Conservation (phyloP, 805 yeast species). For the Groenewaldozyma salmanticensis region DNA sequence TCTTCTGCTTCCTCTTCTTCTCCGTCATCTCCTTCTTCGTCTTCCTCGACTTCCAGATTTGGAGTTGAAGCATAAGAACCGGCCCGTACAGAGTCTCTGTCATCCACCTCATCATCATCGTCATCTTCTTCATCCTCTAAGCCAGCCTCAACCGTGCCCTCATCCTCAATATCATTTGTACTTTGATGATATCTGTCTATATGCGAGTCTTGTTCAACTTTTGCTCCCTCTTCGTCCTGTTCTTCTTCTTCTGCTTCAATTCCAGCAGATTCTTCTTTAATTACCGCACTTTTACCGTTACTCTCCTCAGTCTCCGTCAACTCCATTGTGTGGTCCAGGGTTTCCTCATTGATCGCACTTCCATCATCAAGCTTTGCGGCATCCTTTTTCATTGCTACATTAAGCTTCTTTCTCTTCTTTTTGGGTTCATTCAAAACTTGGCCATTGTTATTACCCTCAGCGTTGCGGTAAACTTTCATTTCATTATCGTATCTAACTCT, state of each 20-base stretch:
- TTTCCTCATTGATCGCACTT: background rate
- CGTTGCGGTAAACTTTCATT: slow-evolving; percentile 42
- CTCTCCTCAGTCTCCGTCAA: background rate
- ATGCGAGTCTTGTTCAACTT: slow-evolving; percentile 3
- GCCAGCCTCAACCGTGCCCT: slow-evolving; percentile 13
- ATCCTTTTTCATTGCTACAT: background rate
- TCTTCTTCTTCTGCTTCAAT: slow-evolving; percentile 14
- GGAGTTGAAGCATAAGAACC: no score
- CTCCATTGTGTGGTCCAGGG: no score
- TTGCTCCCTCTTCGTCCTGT: slow-evolving; percentile 12
- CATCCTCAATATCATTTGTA: slow-evolving; percentile 13
- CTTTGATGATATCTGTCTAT: background rate
- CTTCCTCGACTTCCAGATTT: slow-evolving; percentile 4
- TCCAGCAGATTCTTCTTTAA: background rate
- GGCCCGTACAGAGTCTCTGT: no score
- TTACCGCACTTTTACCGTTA: background rate
- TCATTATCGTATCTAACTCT: slow-evolving; percentile 65
- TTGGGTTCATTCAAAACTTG: slow-evolving; percentile 5
- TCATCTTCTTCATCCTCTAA: slow-evolving; percentile 5
- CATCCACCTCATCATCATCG: slow-evolving; percentile 6
- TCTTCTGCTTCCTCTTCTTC: slow-evolving; percentile 3
- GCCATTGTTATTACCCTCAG: background rate
- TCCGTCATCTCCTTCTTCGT: slow-evolving; percentile 5
- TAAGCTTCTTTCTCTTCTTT: slow-evolving; percentile 7
- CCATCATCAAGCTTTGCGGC: background rate